Base-by-base conservation (phyloP, 257 asterid genomes). In the Nicotiana tabacum region DNA sequence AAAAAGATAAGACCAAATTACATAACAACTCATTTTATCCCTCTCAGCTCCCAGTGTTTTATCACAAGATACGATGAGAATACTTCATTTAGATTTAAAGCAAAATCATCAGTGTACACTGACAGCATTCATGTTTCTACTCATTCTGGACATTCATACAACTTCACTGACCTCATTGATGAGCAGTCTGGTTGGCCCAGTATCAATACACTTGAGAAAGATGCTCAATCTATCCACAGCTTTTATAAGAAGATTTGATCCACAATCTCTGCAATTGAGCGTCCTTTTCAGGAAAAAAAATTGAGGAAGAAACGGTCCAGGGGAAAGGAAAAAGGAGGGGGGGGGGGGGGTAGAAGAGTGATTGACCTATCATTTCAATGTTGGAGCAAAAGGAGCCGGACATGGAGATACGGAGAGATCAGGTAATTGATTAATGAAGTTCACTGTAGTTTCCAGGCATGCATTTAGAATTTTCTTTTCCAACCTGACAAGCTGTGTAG, bases 351-450 rank as follows among this genome's bases (percentile, higher is more conserved):
- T 33, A 68, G 83, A 66, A 64, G 74, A 67, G 70, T 72, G 61
- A 37, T 78, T 84, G 18, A 92, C 94, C 97, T 86, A 80, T 83
- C 77, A 94, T 85, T 91, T 92, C 86, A 96, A 86, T 39, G 48
- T 88, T 30, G 97, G 98, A 68, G 97, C 92, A 87, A 91, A 94
- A 82, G 98, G 93, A 51, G 98, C 98, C 60, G 98, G 99, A 65
- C 98, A 96, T 65, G 98, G 97, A 78, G 97, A 92, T 84, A 92
- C 82, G 46, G 97, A 93, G 82, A 86, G 84, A 89, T 94, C 97
- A 74, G 99, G 99, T 82, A 96, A 83, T 88, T 90, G 95, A 81
- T 92, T 83, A 81, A 96, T 94, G 90, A 94, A 87, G 87, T 92
- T 94, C 61, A 87, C 89, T 69, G 97, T 90, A 77, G 96, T 87